Evolutionary conservation across 2,329 filamentous ascomycete species (phyloP).

Genomic region (Penicillium sp.): DNA sequence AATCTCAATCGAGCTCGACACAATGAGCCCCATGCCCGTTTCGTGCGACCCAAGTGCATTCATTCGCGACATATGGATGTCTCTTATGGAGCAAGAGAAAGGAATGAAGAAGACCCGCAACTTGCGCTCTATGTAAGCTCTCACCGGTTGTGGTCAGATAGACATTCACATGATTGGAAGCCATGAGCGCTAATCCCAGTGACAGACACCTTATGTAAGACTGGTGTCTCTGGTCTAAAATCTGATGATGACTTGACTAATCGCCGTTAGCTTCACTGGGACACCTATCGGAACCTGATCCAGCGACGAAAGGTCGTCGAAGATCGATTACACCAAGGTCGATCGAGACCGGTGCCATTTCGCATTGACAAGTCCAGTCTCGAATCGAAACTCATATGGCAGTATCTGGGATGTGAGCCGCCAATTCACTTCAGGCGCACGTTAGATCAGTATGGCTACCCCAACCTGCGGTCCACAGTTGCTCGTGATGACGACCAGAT

Average conservation of each 20-base stretch:
- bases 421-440: conserved; percentile 58
- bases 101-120: conserved; percentile 16
- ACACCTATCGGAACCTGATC: conserved; percentile 55
- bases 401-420: conserved; percentile 55
- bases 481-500: conserved; percentile 61
- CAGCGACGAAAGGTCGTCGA: conserved; percentile 52
- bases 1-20: conserved; percentile 34
- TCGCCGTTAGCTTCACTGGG: conserved; percentile 51
- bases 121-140: conserved; percentile 28
- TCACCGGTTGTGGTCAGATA: not conserved
- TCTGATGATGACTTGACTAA: not conserved
- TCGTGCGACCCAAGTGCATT: conserved; percentile 33
- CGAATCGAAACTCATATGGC: conserved; percentile 58
- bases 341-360: conserved; percentile 51
- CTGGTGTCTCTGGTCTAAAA: too few species aligned
- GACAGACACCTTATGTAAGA: conserved; percentile 27
- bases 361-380: conserved; percentile 50
- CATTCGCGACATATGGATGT: conserved; percentile 25
- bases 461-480: conserved; percentile 54
- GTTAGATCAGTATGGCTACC: conserved; percentile 59
- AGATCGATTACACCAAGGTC: conserved; percentile 48
- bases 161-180: too few species aligned
- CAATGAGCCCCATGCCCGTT: conserved; percentile 36
- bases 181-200: not conserved
- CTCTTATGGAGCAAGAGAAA: conserved; percentile 8